A percentile compares a stretch with the other conserved stretches of the same genome.
Evolutionary conservation across 108 stramenopile species (phyloP).

Genomic region (Cyclotella kingstonii): DNA sequence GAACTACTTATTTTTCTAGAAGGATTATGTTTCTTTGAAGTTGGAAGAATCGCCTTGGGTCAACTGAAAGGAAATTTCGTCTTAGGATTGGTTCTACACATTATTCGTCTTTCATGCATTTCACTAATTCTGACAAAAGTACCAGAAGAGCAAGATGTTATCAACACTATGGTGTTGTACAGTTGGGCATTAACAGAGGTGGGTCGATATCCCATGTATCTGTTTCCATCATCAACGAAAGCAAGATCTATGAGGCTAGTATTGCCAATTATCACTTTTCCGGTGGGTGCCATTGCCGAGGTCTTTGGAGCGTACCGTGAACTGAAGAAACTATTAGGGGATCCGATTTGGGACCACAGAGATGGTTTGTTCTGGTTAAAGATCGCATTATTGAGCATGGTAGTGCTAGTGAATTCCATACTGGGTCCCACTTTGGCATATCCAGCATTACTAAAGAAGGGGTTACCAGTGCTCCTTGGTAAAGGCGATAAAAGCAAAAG

Average conservation of each 20-base stretch:
- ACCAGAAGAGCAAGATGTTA: conserved; percentile 1
- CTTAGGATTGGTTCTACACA: conserved; percentile 43
- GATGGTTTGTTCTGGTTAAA: conserved; percentile 16
- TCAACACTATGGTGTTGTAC: conserved; percentile 15
- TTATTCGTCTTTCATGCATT: conserved; percentile 39
- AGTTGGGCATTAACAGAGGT: conserved; percentile 51
- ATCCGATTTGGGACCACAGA: not conserved
- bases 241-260: conserved; percentile 45
- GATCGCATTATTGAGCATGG: conserved; percentile 28
- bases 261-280: conserved; percentile 46
- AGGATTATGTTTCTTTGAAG: conserved; percentile 50
- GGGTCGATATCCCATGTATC: conserved; percentile 58
- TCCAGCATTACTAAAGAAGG: conserved; percentile 53
- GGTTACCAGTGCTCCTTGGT: conserved; percentile 37
- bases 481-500: not conserved
- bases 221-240: conserved; percentile 31
- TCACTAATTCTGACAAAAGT: conserved; percentile 26
- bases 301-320: conserved; percentile 37
- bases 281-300: conserved; percentile 43
- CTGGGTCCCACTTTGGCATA: conserved; percentile 54
- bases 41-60: conserved; percentile 46
- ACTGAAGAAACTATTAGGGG: conserved; percentile 3
- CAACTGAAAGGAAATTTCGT: conserved; percentile 46
- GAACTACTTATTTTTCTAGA: conserved; percentile 28
- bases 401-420: conserved; percentile 41